phyloP scores from a whole-genome alignment of 352 stramenopile genomes.

The Globisporangium nagaii region DNA sequence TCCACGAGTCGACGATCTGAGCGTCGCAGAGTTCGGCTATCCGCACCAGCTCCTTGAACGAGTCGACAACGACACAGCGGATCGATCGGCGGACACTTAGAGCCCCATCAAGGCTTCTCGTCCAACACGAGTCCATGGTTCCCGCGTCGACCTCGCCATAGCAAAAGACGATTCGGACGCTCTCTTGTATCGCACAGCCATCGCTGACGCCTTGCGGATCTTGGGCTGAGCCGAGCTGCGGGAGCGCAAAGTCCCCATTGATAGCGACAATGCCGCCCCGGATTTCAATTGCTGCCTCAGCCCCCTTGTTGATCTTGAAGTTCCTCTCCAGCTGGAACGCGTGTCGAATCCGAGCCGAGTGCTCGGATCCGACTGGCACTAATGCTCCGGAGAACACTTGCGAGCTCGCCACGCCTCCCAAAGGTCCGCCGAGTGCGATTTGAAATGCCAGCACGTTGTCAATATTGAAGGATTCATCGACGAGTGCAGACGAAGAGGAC shows the following conservation, averaged over 20 bases:
- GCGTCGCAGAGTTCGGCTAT: conserved; percentile 6
- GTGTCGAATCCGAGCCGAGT: not conserved
- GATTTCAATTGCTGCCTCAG: not conserved
- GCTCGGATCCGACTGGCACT: not conserved
- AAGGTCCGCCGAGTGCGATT: not conserved
- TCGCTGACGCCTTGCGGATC: not conserved
- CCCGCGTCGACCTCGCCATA: conserved; percentile 3
- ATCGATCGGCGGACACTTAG: not conserved
- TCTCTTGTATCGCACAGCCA: not conserved
- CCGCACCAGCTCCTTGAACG: conserved; percentile 1
- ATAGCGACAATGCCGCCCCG: conserved; percentile 1
- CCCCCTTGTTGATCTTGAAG: not conserved
- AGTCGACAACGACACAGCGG: not conserved
- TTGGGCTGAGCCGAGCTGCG: not conserved
- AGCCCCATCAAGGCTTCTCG: not conserved
- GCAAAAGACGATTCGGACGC: conserved; percentile 1
- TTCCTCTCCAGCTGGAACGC: not conserved
- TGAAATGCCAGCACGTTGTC: not conserved
- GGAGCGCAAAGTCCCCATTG: not conserved
- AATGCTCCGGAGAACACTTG: not conserved
- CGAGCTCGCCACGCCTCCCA: not conserved
- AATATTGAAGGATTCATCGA: not conserved
- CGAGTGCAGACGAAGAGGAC: not conserved
- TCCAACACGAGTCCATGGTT: conserved; percentile 6
- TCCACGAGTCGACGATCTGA: conserved; percentile 9